phyloP scores from a whole-genome alignment of 345 rosid genomes.

The Heritiera fomes region DNA sequence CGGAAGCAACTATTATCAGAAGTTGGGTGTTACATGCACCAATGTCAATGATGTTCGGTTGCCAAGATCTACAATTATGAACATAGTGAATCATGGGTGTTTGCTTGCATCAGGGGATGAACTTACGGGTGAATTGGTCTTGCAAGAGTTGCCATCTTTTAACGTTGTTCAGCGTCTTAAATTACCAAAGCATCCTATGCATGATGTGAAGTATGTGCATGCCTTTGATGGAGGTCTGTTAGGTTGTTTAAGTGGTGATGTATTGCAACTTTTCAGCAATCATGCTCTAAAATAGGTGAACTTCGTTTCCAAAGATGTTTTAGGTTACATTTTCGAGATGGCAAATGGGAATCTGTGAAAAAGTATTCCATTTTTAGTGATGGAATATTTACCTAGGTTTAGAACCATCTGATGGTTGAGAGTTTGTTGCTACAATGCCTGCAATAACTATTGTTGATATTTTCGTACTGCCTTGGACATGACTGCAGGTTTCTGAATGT shows the following conservation, averaged over 20 bases:
- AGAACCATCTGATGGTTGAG: not conserved
- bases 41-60: constrained; percentile 63
- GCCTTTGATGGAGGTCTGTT: constrained; percentile 42
- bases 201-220: constrained; percentile 54
- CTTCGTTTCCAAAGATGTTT: not conserved
- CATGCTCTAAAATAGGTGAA: constrained; percentile 24
- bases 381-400: not conserved
- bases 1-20: constrained; percentile 39
- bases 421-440: not conserved
- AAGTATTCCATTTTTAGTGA: not conserved
- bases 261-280: constrained; percentile 57
- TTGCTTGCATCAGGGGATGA: constrained; percentile 74
- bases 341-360: not conserved
- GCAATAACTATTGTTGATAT: not conserved
- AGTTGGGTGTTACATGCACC: constrained; percentile 44
- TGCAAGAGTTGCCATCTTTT: constrained; percentile 72
- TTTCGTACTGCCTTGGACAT: too few species aligned
- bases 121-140: constrained; percentile 42
- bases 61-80: constrained; percentile 64
- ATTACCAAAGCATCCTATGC: constrained; percentile 50
- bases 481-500: not conserved
- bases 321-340: not conserved
- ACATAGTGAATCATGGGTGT: constrained; percentile 37
- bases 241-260: constrained; percentile 61
- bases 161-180: constrained; percentile 28